phyloP scores from a whole-genome alignment of 2,329 filamentous ascomycete species.

The Aotearoamyces nothofagi region DNA sequence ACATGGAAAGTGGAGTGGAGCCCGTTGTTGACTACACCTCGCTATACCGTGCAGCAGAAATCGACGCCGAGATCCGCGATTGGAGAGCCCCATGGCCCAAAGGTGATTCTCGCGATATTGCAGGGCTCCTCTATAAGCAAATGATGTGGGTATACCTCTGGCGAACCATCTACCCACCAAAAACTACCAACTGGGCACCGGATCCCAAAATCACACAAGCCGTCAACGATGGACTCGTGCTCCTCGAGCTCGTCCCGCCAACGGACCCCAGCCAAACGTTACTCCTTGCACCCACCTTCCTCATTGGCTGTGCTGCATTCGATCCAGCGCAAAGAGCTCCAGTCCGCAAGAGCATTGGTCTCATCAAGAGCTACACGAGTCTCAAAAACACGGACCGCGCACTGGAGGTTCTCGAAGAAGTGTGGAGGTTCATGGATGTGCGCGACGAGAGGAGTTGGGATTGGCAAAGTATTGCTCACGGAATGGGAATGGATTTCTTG shows the following conservation, averaged over 20 bases:
- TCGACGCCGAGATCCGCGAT: slow-evolving; percentile 57
- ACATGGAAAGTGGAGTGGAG: slow-evolving; percentile 45
- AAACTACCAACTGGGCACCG: slow-evolving; percentile 16
- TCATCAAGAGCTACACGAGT: slow-evolving; percentile 41
- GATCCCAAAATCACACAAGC: slow-evolving; percentile 36
- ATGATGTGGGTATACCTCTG: slow-evolving; percentile 52
- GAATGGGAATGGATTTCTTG: slow-evolving; percentile 39
- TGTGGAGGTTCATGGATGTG: slow-evolving; percentile 43
- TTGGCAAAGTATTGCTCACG: slow-evolving; percentile 40
- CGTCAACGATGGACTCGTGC: slow-evolving; percentile 38
- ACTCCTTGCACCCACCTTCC: slow-evolving; percentile 41
- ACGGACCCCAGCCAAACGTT: slow-evolving; percentile 44
- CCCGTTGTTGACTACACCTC: slow-evolving; percentile 60
- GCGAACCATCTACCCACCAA: slow-evolving; percentile 43
- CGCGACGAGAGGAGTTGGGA: slow-evolving; percentile 47
- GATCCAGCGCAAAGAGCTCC: slow-evolving; percentile 34
- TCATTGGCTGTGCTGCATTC: slow-evolving; percentile 46
- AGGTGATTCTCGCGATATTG: slow-evolving; percentile 39
- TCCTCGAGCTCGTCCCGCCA: slow-evolving; percentile 38
- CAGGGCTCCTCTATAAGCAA: slow-evolving; percentile 45
- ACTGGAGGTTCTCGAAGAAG: slow-evolving; percentile 35
- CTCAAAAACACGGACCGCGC: slow-evolving; percentile 41
- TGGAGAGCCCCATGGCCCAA: slow-evolving; percentile 54
- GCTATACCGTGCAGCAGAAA: slow-evolving; percentile 57
- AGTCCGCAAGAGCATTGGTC: slow-evolving; percentile 31